Base-by-base conservation (phyloP, 441 rosid genomes). In the Aleurites moluccanus region DNA sequence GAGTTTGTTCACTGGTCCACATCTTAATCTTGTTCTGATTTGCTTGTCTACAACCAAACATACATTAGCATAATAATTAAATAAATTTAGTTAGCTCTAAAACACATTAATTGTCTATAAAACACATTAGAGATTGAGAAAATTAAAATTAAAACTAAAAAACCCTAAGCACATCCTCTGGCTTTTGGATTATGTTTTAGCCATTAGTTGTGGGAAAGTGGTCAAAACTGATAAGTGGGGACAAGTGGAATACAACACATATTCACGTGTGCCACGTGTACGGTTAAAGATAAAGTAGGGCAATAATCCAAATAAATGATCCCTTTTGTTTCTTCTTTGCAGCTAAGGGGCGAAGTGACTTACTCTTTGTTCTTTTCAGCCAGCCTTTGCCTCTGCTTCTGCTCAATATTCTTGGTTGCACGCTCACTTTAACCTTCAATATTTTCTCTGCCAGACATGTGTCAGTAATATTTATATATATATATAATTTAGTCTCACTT, bases 221-320 rank as follows among this genome's bases (percentile, higher is more conserved):
- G 81, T 71, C 81, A 72, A 74, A 80, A 80, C 59, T 40, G 18
- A 10, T 28, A 5, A 38, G 70, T 80, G 83, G 81, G 73, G 53
- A 81, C 80, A 78, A 82, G 78, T 80, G 85, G 81, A 25, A 53
- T 60, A 67, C 77, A 82, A 14, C 81, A 77, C 85, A 73, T 38
- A 35, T 59, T 78, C 80, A 77, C 76, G 73, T 75, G 76, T 18
- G 85, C 81, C 85, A 83, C 83, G 84, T 70, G 56, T 63, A 63
- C 65, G 63, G 74, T 30, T 2, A 64, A 42, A 35, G 60, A 69
- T 73, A 70, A 45, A 28, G 40, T 38, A 6, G 7, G 0, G 40
- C 0, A 18, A 16, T 44, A 8, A n/a, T 56, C 18, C 56, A 27
- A 27, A 15, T 55, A 6, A 50, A 61, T 35, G n/a, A 5, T 0